Evolutionary conservation across 495 filamentous ascomycete genomes (phyloP), one percentile per base, ranked within the genome.

Genomic region (Hypoxylon intermedium): DNA sequence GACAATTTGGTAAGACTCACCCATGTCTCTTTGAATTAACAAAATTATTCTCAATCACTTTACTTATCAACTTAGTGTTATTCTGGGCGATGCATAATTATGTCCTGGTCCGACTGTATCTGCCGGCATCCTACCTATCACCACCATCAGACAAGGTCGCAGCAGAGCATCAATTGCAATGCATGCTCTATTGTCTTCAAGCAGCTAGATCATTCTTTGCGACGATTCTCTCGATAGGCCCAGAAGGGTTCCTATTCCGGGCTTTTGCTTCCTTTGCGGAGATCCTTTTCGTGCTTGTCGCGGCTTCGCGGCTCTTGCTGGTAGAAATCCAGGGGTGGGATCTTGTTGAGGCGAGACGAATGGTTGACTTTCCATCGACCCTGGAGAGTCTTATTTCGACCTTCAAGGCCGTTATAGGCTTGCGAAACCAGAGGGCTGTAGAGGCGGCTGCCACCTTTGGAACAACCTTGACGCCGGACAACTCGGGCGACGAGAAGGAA

Each of bases 241-340:
- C 67, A 13, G 70, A 70, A 20, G 56, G 44, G 2, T 54, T 67
- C n/a, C 13, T 64, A 13, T 62, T 34, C 43, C 62, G 66, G 1
- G 34, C 70, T 1, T 71, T 67, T 21, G 42, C 54, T 3, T 53
- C 57, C 0, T 49, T 60, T 16, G 49, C 59, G 18, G 63, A 72
- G 33, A 41, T 70, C 7, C 30, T 70, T 0, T 67, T 60, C 44
- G 67, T 74, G 15, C 26, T 68, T 23, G 58, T 68, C 23, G 60
- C 57, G 6, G 50, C 62, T 2, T 68, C 66, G 46, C 64, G 70
- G 1, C 63, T 74, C 11, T 20, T 70, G 9, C 37, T 71, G 0
- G 37, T 70, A 1, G 60, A 70, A 2, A 63, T 65, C 40, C 58
- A 66, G 0, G 67, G 61, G 18, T 72, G 67, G 68, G 68, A 72